Percentiles rank a stretch among this genome's conserved stretches.
Evolutionary conservation across 148 eudicot species (phyloP).

Genomic region (Diospyros lotus): DNA sequence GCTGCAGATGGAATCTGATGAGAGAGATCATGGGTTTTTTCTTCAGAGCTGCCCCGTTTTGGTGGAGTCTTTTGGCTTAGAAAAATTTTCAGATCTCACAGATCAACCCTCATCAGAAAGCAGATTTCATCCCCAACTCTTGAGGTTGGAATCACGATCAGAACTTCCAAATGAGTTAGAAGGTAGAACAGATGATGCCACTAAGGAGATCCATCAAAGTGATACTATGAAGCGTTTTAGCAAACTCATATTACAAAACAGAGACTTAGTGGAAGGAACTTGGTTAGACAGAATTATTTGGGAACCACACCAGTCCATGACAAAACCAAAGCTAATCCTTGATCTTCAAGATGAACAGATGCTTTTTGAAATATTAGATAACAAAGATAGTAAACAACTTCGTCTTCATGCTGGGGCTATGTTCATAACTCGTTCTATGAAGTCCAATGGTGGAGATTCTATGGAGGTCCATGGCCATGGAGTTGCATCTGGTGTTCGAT

Average conservation of each 20-base stretch:
- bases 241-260: slow-evolving; percentile 69
- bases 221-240: slow-evolving; percentile 62
- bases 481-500: slow-evolving; percentile 47
- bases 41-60: slow-evolving; percentile 23
- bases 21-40: slow-evolving; percentile 33
- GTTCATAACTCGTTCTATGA: slow-evolving; percentile 53
- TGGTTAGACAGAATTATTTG: slow-evolving; percentile 88
- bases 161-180: slow-evolving; percentile 26
- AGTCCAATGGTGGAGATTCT: slow-evolving; percentile 38
- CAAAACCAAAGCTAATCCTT: slow-evolving; percentile 74
- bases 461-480: slow-evolving; percentile 57
- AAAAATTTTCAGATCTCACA: slow-evolving; percentile 23
- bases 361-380: slow-evolving; percentile 86
- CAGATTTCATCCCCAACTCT: slow-evolving; percentile 67
- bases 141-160: slow-evolving; percentile 66
- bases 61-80: slow-evolving; percentile 64
- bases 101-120: slow-evolving; percentile 23
- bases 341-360: slow-evolving; percentile 95
- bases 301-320: slow-evolving; percentile 58
- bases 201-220: slow-evolving; percentile 34
- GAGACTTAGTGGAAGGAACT: slow-evolving; percentile 72
- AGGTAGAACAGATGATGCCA: slow-evolving; percentile 32
- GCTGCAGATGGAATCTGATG: slow-evolving; percentile 20
- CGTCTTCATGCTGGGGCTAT: slow-evolving; percentile 89
- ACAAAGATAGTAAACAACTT: slow-evolving; percentile 55